phyloP scores from a whole-genome alignment of 176 grass and related monocot genomes.

The Phoenix dactylifera region DNA sequence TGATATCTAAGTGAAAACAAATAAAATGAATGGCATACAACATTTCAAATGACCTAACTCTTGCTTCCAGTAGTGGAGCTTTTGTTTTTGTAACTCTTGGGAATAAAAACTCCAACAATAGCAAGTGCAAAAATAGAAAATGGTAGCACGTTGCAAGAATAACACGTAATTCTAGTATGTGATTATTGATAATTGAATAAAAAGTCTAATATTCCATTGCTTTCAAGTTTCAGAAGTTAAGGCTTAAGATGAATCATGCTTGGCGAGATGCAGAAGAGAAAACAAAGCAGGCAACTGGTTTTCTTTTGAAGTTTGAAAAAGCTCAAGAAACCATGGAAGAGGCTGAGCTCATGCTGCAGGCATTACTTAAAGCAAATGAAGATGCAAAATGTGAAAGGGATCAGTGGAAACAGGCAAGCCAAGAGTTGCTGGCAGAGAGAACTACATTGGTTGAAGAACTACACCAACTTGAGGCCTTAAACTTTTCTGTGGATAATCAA shows the following conservation, averaged over 20 bases:
- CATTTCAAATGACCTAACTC: no score
- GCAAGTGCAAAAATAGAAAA: no score
- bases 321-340: constrained; percentile 83
- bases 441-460: constrained; percentile 28
- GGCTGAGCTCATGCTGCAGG: constrained; percentile 54
- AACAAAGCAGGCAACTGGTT: constrained; percentile 43
- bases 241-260: constrained; percentile 28
- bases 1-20: no score
- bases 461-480: constrained; percentile 37
- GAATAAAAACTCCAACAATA: no score
- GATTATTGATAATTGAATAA: no score
- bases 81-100: no score
- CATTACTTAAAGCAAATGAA: constrained; percentile 52
- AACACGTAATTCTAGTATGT: no score
- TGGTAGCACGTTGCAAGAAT: no score
- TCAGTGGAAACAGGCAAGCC: constrained; percentile 32
- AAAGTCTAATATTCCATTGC: no score
- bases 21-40: no score
- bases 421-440: constrained; percentile 31
- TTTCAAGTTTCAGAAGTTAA: constrained; percentile 3
- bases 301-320: constrained; percentile 66
- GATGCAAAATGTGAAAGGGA: constrained; percentile 55
- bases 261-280: constrained; percentile 33
- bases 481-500: constrained; percentile 29
- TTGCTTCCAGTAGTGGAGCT: no score